Evolutionary conservation across 306 rosid genomes (phyloP).

Genomic region (Lithocarpus polystachyus): DNA sequence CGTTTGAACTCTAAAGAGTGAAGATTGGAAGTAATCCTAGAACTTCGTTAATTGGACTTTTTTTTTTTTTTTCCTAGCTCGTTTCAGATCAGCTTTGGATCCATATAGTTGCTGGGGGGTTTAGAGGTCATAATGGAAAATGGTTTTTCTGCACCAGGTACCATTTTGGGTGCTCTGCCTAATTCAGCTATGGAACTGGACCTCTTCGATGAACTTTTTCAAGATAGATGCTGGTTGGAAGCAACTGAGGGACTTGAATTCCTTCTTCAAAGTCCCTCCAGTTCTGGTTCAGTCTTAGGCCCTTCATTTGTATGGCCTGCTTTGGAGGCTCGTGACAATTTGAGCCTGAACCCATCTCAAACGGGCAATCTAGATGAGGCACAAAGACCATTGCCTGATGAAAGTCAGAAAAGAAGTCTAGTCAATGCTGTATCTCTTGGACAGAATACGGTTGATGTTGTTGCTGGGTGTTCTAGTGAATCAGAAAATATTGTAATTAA

Average conservation of each 20-base stretch:
- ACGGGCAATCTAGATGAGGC: constrained; percentile 32
- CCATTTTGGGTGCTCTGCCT: constrained; percentile 53
- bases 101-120: constrained; percentile 6
- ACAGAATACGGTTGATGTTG: constrained; percentile 27
- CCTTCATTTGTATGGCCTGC: constrained; percentile 58
- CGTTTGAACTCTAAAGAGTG: constrained; percentile 21
- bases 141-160: constrained; percentile 48
- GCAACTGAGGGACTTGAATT: constrained; percentile 65
- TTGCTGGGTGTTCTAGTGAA: constrained; percentile 22
- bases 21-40: constrained; percentile 10
- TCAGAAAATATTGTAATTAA: constrained; percentile 34
- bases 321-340: constrained; percentile 31
- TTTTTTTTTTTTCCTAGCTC: neutral
- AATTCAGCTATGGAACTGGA: constrained; percentile 71
- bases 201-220: constrained; percentile 76
- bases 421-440: constrained; percentile 7
- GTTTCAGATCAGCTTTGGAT: constrained; percentile 28
- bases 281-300: constrained; percentile 51
- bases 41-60: neutral
- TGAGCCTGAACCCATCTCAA: constrained; percentile 20
- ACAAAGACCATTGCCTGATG: constrained; percentile 14
- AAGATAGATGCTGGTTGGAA: constrained; percentile 86
- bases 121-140: constrained; percentile 55
- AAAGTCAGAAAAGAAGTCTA: constrained; percentile 21
- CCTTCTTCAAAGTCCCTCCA: constrained; percentile 46